Conservation (phyloP, 2,329 filamentous ascomycete species). For the Talaromyces atroroseus region DNA sequence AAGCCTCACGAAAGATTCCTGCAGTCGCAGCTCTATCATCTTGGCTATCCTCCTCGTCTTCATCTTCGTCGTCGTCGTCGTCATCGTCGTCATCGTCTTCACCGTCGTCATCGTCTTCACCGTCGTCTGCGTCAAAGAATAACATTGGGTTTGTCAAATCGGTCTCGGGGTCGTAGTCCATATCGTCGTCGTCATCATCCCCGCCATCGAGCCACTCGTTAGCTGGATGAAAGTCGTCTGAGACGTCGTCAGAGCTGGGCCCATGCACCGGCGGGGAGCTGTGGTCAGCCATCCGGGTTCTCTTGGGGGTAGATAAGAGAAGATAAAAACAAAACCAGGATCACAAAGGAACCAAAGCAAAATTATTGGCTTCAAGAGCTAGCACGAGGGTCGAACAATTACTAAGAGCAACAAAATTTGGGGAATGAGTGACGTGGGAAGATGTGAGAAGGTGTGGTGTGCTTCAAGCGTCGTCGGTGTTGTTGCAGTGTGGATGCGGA, state of each 20-base stretch:
- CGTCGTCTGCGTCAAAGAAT: constrained; percentile 29
- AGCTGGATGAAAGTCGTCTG: constrained; percentile 31
- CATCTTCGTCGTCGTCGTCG: constrained; percentile 17
- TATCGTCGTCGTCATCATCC: constrained; percentile 39
- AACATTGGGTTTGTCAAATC: constrained; percentile 35
- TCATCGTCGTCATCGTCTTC: constrained; percentile 32
- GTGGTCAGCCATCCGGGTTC: constrained; percentile 25
- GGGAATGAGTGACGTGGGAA: background rate
- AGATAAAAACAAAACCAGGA: background rate
- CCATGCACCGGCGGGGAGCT: constrained; percentile 22
- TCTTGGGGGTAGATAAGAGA: background rate
- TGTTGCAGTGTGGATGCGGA: background rate
- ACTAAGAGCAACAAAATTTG: background rate
- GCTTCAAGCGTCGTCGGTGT: background rate
- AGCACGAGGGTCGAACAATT: background rate
- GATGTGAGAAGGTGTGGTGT: no score
- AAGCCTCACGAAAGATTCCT: constrained; percentile 4
- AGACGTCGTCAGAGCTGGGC: constrained; percentile 19
- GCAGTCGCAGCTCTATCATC: background rate
- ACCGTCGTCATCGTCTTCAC: constrained; percentile 34
- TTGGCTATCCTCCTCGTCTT: background rate
- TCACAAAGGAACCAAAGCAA: background rate
- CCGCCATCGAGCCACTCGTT: constrained; percentile 33
- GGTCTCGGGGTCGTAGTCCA: constrained; percentile 45
- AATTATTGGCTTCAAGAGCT: background rate